Base-by-base conservation (phyloP, 2,329 filamentous ascomycete genomes). In the Gremmenia infestans region DNA sequence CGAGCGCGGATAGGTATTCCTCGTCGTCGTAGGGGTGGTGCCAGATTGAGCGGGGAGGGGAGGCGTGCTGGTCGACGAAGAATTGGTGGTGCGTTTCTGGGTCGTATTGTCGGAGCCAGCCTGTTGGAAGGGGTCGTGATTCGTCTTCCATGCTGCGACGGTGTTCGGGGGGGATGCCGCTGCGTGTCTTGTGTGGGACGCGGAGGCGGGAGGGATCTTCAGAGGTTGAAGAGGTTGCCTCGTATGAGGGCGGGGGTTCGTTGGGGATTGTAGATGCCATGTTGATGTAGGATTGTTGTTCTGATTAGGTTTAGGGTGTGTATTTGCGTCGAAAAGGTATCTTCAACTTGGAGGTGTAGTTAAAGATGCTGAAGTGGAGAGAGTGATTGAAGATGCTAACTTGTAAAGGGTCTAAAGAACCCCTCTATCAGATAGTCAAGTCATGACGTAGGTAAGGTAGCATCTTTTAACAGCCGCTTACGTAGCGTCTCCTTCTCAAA, bases 131-230 rank as follows among this genome's bases (percentile, higher is more conserved):
- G 1, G 76, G 72, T 4, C 82, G 75, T 8, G 72, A 68, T 63
- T 83, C 80, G 61, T 85, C 82, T 72, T 85, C 82, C 81, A 85
- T 85, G 23, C 75, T 78, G n/a, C 81, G 75, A 12, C 81, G 76
- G 36, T 71, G 70, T 11, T 73, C 71, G 1, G 76, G 72, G 0
- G 81, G 78, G 43, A 85, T 83, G 52, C 77, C 78, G 73, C 79
- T 80, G 54, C 75, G 72, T 28, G 71, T 68, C 50, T 68, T 60
- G 50, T 61, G 60, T 3, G 60, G 72, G 45, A 63, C 59, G 35
- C 65, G 59, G 17, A 68, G 65, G 50, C 63, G 39, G 57, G 53
- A 32, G 25, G 51, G 56, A 14, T 49, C 45, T 56, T 56, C 65
- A 63, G 25, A 57, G 15, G 28, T 23, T 46, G 50, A 47, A 12